A percentile compares a stretch with the other conserved stretches of the same genome.
Evolutionary conservation across 2,329 filamentous ascomycete genomes (phyloP).

Genomic region (Xylaria sp.): DNA sequence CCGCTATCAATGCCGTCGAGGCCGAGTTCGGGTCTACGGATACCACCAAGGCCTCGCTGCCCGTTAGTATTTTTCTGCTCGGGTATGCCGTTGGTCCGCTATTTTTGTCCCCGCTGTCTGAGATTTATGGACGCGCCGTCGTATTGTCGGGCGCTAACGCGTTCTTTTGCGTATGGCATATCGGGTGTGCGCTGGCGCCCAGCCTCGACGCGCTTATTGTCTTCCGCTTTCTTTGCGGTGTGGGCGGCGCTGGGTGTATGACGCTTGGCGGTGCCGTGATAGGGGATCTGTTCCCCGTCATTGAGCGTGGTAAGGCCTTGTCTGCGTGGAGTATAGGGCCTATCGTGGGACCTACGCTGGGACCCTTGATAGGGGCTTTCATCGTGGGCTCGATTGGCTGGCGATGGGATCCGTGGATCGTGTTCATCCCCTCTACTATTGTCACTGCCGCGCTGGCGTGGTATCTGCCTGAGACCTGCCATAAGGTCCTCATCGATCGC

Average conservation of each 20-base stretch:
- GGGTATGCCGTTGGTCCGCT: constrained; percentile 69
- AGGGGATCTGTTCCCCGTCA: constrained; percentile 63
- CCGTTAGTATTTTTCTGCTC: constrained; percentile 71
- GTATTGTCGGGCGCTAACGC: constrained; percentile 68
- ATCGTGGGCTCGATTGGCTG: constrained; percentile 61
- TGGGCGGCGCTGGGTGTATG: constrained; percentile 66
- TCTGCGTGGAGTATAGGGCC: constrained; percentile 61
- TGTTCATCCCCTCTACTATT: constrained; percentile 58
- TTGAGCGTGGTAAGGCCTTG: constrained; percentile 60
- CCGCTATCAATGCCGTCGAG: constrained; percentile 58
- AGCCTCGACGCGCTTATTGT: constrained; percentile 64
- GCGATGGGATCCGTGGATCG: constrained; percentile 65
- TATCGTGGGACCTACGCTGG: constrained; percentile 60
- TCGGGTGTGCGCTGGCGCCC: constrained; percentile 72
- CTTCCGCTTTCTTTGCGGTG: constrained; percentile 69
- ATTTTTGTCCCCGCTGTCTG: constrained; percentile 67
- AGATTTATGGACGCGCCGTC: constrained; percentile 71
- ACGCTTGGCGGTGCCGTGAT: constrained; percentile 67
- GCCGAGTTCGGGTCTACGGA: constrained; percentile 58
- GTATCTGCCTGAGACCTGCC: constrained; percentile 60
- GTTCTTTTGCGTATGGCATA: constrained; percentile 70
- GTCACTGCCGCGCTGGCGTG: constrained; percentile 53
- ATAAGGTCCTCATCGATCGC: constrained; percentile 61
- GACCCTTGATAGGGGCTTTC: constrained; percentile 62
- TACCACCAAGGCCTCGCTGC: constrained; percentile 60